Base-by-base conservation (phyloP, 1,139 yeast species). In the Lodderomyces elongisporus region DNA sequence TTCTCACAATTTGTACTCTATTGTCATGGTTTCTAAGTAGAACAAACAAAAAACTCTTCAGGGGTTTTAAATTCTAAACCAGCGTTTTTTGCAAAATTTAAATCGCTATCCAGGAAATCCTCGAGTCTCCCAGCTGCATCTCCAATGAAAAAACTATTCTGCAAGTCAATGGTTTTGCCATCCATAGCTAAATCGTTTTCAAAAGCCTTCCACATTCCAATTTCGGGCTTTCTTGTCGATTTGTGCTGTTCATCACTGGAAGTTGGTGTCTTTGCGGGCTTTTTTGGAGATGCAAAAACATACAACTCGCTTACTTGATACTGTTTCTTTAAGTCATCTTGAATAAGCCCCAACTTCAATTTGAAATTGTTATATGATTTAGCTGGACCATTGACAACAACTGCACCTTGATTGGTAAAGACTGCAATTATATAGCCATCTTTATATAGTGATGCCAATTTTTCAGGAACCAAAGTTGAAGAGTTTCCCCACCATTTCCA, bases 41-140 rank as follows among this genome's bases (percentile, higher is more conserved):
- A n/a, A n/a, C n/a, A n/a, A n/a, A 20, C 9, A 20, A 60, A 59
- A 29, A 63, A 66, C 37, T 79, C 78, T 49, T 89, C 96, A 0
- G 97, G 96, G 0, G 77, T 62, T 36, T 59, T 59, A 51, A 85
- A 88, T 25, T 48, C 45, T 2, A 88, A 31, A 0, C 74, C 73
- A 1, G 72, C 50, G 16, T 62, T 68, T 31, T 62, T 47, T 0
- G 97, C 96, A 64, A 89, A 87, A 38, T 42, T 49, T 42, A 56
- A 56, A 53, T 89, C 97, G 35, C 85, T 72, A 47, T 85, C 89
- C 66, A 89, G 83, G 52, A 79, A 81, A 54, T 89, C 97, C 0
- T 50, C 54, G 1, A 54, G 49, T 34, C 97, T 64, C 0, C 97
- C 98, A 5, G 96, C 97, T 0, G 97, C 97, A 61, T 91, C 98